These are phyloP conservation scores for Apiospora pterosperma DNA, from an alignment of 2,329 filamentous ascomycete genomes.

Conservation along the genomic window DNA sequence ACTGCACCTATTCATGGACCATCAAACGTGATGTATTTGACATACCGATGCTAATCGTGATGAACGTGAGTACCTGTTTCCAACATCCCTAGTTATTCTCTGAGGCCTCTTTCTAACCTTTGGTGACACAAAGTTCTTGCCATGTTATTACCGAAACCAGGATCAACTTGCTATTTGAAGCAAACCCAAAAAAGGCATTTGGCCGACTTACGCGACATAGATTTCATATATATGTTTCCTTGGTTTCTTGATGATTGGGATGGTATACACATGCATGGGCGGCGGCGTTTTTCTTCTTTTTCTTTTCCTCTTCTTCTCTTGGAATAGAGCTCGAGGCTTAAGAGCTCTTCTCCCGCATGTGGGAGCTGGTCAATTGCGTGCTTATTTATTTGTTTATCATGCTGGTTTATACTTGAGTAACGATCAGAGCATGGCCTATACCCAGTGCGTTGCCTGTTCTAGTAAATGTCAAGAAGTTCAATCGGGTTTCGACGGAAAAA, in stretches of 20 bases:
- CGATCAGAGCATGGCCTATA: slow-evolving; percentile 4
- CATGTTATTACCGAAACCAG: slow-evolving; percentile 57
- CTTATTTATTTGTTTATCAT: slow-evolving; percentile 8
- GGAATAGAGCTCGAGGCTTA: slow-evolving; percentile 23
- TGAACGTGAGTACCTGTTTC: slow-evolving; percentile 71
- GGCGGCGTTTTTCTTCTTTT: too few species aligned
- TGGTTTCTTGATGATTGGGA: neutral
- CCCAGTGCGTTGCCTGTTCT: slow-evolving; percentile 2
- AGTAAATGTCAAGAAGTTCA: neutral
- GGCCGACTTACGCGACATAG: slow-evolving; percentile 11
- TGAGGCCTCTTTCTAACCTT: neutral
- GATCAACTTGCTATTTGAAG: slow-evolving; percentile 53
- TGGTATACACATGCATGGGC: slow-evolving; percentile 21
- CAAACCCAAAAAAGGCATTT: neutral
- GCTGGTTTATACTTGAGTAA: neutral
- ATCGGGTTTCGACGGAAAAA: neutral
- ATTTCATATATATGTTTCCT: slow-evolving; percentile 7
- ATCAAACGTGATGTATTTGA: slow-evolving; percentile 97
- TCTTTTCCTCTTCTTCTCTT: too few species aligned
- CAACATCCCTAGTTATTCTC: neutral
- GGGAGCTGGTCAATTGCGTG: slow-evolving; percentile 24
- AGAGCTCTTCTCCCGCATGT: slow-evolving; percentile 19
- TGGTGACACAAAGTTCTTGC: slow-evolving; percentile 47
- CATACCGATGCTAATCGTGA: slow-evolving; percentile 97
- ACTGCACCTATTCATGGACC: slow-evolving; percentile 95